Percentiles rank a stretch among this genome's conserved stretches.
Conservation (phyloP, 768 basidiomycete species). For the Russula olivacea region DNA sequence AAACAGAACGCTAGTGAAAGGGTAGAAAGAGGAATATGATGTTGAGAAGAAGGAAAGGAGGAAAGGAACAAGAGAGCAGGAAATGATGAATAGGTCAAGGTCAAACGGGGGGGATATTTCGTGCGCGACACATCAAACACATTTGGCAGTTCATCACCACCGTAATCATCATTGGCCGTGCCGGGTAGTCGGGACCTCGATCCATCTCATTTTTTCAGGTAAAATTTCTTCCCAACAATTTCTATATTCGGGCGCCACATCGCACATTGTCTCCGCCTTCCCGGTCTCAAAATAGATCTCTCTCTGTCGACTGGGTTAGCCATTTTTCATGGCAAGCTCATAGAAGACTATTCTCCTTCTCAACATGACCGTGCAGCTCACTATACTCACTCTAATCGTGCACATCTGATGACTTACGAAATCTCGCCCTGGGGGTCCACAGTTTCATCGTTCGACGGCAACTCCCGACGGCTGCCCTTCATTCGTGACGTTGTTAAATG, state of each 20-base stretch:
- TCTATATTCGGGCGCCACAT: neutral
- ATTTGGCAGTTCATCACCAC: neutral
- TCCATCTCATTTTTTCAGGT: neutral
- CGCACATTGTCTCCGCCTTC: neutral
- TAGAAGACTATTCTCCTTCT: neutral
- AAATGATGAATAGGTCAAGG: neutral
- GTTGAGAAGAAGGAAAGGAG: conserved; percentile 6
- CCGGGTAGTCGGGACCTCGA: neutral
- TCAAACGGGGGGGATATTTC: neutral
- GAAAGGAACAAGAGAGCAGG: conserved; percentile 1
- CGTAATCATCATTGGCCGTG: neutral
- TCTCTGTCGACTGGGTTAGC: neutral
- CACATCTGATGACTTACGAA: neutral
- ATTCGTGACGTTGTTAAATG: neutral
- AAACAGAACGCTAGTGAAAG: neutral
- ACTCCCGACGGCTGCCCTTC: neutral
- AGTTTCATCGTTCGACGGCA: neutral
- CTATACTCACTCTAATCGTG: too few species aligned
- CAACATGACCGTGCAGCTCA: too few species aligned
- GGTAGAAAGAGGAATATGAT: neutral
- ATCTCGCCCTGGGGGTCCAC: neutral
- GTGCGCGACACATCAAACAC: neutral
- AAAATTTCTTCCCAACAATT: neutral
- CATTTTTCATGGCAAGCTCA: neutral
- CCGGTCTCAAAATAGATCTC: too few species aligned